Evolutionary conservation across 2,329 filamentous ascomycete genomes (phyloP), one percentile per base, ranked within the genome.

Genomic region (Alternaria dauci): DNA sequence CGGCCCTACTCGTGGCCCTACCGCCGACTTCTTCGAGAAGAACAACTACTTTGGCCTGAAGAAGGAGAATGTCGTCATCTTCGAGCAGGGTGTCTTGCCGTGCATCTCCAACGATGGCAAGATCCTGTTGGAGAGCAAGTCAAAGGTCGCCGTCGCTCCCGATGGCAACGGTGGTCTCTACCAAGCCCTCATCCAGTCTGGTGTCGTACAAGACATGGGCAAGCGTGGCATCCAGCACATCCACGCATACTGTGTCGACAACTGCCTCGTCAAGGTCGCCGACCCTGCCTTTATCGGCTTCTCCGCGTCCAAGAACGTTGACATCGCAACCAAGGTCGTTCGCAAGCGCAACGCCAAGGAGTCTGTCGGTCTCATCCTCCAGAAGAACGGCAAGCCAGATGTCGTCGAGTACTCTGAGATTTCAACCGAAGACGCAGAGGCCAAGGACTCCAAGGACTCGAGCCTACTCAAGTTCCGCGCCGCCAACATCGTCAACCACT

Each of bases 371-470:
- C 85, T 99, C 63, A 98, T 99, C 74, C 82, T 99, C 58, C 89
- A 91, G 75, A 97, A 96, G 87, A 96, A 98, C 79, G 94, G 94
- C 80, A 93, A 91, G 82, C 95, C 95, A 39, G 95, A 96, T 76
- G 95, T 99, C 4, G 94, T 99, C 55, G 95, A 99, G 83, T 99
- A 99, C 85, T 97, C 93, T 6, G 95, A 99, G 83, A 98, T 99
- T 71, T 91, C 96, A 83, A 82, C 87, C 68, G 90, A 88, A 65
- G 95, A 92, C n/a, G 91, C 94, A 59, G 92, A 96, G 81, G 94
- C 94, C 68, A 88, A 90, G 76, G 95, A 99, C 76, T 81, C 90
- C 55, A 91, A 91, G 80, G 89, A 97, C 74, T 84, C 88, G 3
- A 89, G 88, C 59, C 85, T 97, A 55, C 89, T 99, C 77, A 96